Evolutionary conservation across 345 rosid species (phyloP), one percentile per base, ranked within the genome.

Genomic region (Brassica nigra): DNA sequence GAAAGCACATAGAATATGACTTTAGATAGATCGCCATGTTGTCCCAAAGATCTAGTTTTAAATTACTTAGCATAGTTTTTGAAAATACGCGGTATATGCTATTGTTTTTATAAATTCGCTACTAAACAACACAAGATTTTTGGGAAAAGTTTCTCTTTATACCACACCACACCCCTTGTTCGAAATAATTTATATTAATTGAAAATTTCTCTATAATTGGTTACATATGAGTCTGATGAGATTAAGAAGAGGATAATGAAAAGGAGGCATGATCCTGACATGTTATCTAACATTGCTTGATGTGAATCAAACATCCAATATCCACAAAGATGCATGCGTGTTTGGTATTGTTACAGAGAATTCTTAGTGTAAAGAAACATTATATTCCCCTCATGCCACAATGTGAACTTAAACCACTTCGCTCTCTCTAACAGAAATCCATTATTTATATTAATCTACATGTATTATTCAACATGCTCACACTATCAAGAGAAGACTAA

Each of bases 201-300:
- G 15, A 3, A 33, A 33, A 57, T 6, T 15, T 10, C 3, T 54
- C 16, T 16, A 70, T 71, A 36, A 57, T 34, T 71, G 65, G 64
- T 57, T 34, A 20, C 15, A 70, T 33, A 71, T 42, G 65, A 72
- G 44, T 58, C 66, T 23, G 37, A 59, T 8, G 36, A 59, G 62
- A 71, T 14, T 18, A 71, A 8, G 34, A 18, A 18, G 75, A 37
- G 23, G 34, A 73, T 42, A 73, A 8, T 15, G 5, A 29, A 16
- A 73, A 30, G 42, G 42, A 4, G 42, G 30, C 76, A 72, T 72
- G 76, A 73, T 62, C 74, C 76, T 79, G 59, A 66, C 81, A 81
- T 81, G 80, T 71, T 83, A n/a, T n/a, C 61, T 63, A 75, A 78
- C 74, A 80, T 76, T 86, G 83, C 66, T 74, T 63, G 77, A 74